Conservation (phyloP, 306 rosid genomes). For the Lotus japonicus region DNA sequence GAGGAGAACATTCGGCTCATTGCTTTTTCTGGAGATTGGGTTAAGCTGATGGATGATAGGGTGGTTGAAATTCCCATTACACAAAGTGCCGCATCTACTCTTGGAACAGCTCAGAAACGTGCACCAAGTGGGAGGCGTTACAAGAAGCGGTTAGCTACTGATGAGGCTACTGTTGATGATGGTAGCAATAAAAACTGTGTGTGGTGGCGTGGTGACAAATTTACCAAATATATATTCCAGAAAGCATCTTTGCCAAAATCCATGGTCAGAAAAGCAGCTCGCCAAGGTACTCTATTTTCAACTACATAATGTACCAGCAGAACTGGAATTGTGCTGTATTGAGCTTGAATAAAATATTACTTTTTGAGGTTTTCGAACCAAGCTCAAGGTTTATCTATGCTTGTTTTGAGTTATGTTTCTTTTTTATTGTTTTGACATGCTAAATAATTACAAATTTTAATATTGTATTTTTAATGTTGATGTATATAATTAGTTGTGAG, state of each 20-base stretch:
- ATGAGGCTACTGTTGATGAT: slow-evolving; percentile 47
- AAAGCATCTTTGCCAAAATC: slow-evolving; percentile 60
- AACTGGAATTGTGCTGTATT: neutral
- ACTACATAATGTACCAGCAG: neutral
- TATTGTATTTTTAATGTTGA: neutral
- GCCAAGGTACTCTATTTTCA: slow-evolving; percentile 56
- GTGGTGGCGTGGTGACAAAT: slow-evolving; percentile 89
- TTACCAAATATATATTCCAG: slow-evolving; percentile 62
- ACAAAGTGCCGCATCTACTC: slow-evolving; percentile 51
- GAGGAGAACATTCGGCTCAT: slow-evolving; percentile 66
- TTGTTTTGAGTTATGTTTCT: slow-evolving; percentile 12
- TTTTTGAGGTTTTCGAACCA: neutral
- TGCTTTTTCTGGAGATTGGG: slow-evolving; percentile 75
- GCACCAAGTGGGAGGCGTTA: slow-evolving; percentile 58
- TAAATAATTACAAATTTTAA: neutral
- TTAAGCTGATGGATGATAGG: slow-evolving; percentile 78
- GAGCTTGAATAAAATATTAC: neutral
- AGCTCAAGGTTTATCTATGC: neutral
- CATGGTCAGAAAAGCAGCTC: slow-evolving; percentile 69
- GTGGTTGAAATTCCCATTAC: slow-evolving; percentile 45
- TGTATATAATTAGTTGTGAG: neutral
- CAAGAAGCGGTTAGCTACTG: slow-evolving; percentile 57
- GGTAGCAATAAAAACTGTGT: slow-evolving; percentile 33
- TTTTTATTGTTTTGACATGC: neutral
- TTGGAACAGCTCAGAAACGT: slow-evolving; percentile 64